Evolutionary conservation across 805 yeast species (phyloP).

Genomic region (Wickerhamomyces canadensis): DNA sequence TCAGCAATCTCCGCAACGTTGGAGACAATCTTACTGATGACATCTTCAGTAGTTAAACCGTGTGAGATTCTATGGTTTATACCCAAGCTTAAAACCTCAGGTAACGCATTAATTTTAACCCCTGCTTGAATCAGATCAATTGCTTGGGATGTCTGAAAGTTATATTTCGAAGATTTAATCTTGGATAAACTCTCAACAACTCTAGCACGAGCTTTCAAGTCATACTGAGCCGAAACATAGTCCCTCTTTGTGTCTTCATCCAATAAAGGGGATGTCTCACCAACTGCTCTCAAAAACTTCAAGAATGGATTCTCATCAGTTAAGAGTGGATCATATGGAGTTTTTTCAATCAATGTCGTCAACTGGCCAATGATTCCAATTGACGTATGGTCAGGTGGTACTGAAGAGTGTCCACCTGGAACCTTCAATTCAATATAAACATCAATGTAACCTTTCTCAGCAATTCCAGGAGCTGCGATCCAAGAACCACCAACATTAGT

Average conservation of each 20-base stretch:
- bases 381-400: slow-evolving; percentile 74
- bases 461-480: slow-evolving; percentile 49
- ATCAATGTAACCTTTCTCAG: slow-evolving; percentile 59
- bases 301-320: slow-evolving; percentile 53
- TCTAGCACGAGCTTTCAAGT: slow-evolving; percentile 29
- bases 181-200: slow-evolving; percentile 16
- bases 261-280: slow-evolving; percentile 4
- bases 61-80: slow-evolving; percentile 60
- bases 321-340: slow-evolving; percentile 41
- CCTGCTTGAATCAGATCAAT: slow-evolving; percentile 65
- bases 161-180: slow-evolving; percentile 25
- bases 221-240: slow-evolving; percentile 29
- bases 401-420: slow-evolving; percentile 74
- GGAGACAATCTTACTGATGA: slow-evolving; percentile 32
- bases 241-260: slow-evolving; percentile 17
- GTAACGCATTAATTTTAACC: slow-evolving; percentile 66
- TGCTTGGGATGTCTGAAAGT: slow-evolving; percentile 61
- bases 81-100: slow-evolving; percentile 48
- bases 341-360: slow-evolving; percentile 47
- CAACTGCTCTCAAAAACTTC: slow-evolving; percentile 32
- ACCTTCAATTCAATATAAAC: slow-evolving; percentile 43
- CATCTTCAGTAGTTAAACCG: slow-evolving; percentile 37
- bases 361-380: slow-evolving; percentile 69
- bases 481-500: slow-evolving; percentile 30
- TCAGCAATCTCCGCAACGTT: slow-evolving; percentile 39